These are phyloP conservation scores for Phytophthora fragariaefolia DNA, from an alignment of 352 stramenopile species.

Conservation along the genomic window DNA sequence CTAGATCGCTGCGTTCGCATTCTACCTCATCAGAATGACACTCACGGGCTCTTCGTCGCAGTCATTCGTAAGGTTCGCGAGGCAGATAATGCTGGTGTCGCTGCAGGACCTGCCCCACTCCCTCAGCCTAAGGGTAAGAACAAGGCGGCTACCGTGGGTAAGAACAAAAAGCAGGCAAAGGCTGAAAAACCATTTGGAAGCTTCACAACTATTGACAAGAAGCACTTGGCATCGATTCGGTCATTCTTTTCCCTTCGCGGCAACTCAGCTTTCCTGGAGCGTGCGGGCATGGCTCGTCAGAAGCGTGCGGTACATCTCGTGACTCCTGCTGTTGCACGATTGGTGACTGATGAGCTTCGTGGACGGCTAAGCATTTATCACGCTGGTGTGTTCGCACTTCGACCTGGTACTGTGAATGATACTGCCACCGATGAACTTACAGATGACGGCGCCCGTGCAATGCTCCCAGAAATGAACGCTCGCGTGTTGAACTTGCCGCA, in stretches of 20 bases:
- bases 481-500: slow-evolving; percentile 67
- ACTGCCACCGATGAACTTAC: slow-evolving; percentile 53
- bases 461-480: slow-evolving; percentile 58
- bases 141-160: slow-evolving; percentile 7
- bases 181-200: slow-evolving; percentile 67
- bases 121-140: slow-evolving; percentile 37
- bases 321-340: slow-evolving; percentile 51
- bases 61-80: slow-evolving; percentile 89
- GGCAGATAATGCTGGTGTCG: slow-evolving; percentile 22
- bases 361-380: slow-evolving; percentile 68
- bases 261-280: slow-evolving; percentile 58
- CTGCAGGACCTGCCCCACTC: slow-evolving; percentile 42
- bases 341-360: slow-evolving; percentile 47
- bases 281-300: slow-evolving; percentile 66
- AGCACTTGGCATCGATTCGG: slow-evolving; percentile 44
- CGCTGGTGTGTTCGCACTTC: slow-evolving; percentile 63
- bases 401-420: slow-evolving; percentile 34
- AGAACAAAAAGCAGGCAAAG: slow-evolving; percentile 67
- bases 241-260: slow-evolving; percentile 55
- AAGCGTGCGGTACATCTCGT: slow-evolving; percentile 75
- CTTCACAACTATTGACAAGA: slow-evolving; percentile 54
- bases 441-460: slow-evolving; percentile 66
- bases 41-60: slow-evolving; percentile 98
- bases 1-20: slow-evolving; percentile 94
- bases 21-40: slow-evolving; percentile 98